Evolutionary conservation across 441 rosid genomes (phyloP).

Genomic region (Daphne laureola): DNA sequence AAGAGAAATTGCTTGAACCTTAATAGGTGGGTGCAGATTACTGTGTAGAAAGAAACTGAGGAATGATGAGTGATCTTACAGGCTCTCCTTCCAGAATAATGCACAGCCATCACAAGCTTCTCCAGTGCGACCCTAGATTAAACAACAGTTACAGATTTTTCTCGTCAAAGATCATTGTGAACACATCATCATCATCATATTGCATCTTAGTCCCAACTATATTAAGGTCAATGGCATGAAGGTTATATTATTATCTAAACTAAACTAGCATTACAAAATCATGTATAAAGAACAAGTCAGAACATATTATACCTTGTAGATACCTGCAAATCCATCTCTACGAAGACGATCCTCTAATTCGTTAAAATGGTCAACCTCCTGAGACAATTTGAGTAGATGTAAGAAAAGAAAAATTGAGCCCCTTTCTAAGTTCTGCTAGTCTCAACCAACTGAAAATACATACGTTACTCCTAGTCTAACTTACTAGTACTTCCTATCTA

Average conservation of each 20-base stretch:
- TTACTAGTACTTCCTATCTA: too few species aligned
- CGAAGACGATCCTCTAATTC: constrained; percentile 50
- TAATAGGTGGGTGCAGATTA: too few species aligned
- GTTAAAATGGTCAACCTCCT: constrained; percentile 91
- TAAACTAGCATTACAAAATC: too few species aligned
- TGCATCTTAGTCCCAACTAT: background rate
- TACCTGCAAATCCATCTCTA: constrained; percentile 66
- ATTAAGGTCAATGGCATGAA: too few species aligned
- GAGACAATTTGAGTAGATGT: constrained; percentile 18
- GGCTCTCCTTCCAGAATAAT: constrained; percentile 67
- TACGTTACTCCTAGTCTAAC: background rate
- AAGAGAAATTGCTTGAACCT: too few species aligned
- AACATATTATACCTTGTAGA: constrained; percentile 54
- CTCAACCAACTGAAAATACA: background rate
- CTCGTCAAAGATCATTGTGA: constrained; percentile 9
- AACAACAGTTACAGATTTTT: constrained; percentile 10
- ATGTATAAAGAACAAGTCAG: background rate
- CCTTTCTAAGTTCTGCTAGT: background rate
- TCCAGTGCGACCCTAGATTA: constrained; percentile 75
- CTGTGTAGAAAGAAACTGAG: background rate
- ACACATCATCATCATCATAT: background rate
- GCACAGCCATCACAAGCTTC: constrained; percentile 91
- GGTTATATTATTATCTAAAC: too few species aligned
- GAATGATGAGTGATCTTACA: constrained; percentile 33
- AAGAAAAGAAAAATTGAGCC: background rate